Evolutionary conservation across 192 early-diverging fungal species (phyloP).

Genomic region (Entomortierella lignicola): DNA sequence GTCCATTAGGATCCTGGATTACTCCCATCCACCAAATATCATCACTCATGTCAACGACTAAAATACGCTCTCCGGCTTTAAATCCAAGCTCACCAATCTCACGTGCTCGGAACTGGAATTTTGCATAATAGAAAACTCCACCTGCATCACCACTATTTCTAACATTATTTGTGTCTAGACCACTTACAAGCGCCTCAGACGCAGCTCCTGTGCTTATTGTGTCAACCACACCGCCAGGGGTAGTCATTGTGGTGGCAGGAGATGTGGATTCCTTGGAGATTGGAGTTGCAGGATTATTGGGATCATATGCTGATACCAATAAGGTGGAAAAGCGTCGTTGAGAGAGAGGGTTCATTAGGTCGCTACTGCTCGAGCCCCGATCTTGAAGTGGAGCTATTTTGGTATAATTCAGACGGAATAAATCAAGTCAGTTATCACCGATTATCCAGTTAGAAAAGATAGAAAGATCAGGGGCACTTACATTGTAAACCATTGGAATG

Average conservation of each 20-base stretch:
- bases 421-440: background rate
- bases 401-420: too few species aligned
- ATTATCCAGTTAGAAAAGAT: background rate
- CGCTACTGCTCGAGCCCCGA: constrained; percentile 30
- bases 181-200: background rate
- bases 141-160: constrained; percentile 10
- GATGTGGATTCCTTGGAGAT: constrained; percentile 13
- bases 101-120: constrained; percentile 78
- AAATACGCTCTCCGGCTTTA: constrained; percentile 72
- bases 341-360: constrained; percentile 13
- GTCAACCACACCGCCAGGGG: constrained; percentile 14
- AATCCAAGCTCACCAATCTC: constrained; percentile 82
- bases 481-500: background rate
- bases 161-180: background rate
- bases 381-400: background rate
- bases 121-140: constrained; percentile 67
- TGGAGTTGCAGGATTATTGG: constrained; percentile 1
- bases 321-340: constrained; percentile 23
- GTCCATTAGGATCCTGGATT: constrained; percentile 61
- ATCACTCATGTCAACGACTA: constrained; percentile 82
- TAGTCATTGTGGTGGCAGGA: constrained; percentile 29
- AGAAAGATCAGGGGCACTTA: background rate
- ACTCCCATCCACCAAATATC: constrained; percentile 90
- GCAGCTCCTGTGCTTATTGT: background rate
- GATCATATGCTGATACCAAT: constrained; percentile 11